Evolutionary conservation across 2,329 filamentous ascomycete species (phyloP), one percentile per base, ranked within the genome.

Genomic region (Venturia nashicola): DNA sequence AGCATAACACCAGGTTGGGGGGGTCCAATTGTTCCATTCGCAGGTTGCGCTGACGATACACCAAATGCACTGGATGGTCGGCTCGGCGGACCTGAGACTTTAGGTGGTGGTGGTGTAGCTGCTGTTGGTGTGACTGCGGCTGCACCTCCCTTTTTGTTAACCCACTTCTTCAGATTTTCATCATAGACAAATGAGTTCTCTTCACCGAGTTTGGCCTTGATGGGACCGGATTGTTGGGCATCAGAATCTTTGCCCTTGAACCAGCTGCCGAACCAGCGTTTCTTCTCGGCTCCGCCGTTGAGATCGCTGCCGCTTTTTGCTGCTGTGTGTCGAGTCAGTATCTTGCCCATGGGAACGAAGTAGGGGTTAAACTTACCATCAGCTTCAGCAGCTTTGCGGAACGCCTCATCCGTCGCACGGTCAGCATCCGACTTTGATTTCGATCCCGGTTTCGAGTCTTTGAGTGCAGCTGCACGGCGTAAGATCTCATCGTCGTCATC

Each of bases 161-260:
- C 82, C 95, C 95, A 99, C 73, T 94, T 91, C 79, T 96, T 95
- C 62, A 96, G 83, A n/a, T 97, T 90, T 2, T 91, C 89, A 72
- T 99, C 94, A 71, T 94, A 99, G 68, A 93, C 88, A 75, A 99
- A 97, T 57, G 86, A 91, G 74, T 86, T 96, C 71, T 94, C 86
- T 75, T 99, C 95, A 66, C 93, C 95, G 9, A 99, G 83, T 71
- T 99, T 99, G 67, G 95, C 94, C 69, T 85, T 86, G 73, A 97
- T 90, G n/a, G 92, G 85, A n/a, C 76, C 77, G 4, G 76, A 16
- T 27, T 48, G 76, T n/a, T 77, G 68, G n/a, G 80, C 74, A 69
- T 88, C 83, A 72, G 89, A 86, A 69, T 85, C 83, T 67, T 76
- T 74, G 65, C 82, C 82, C 68, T 83, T 83, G 69, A 88, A 88